These are phyloP conservation scores for Macroventuria anomochaeta DNA, from an alignment of 2,329 filamentous ascomycete species.

Conservation along the genomic window DNA sequence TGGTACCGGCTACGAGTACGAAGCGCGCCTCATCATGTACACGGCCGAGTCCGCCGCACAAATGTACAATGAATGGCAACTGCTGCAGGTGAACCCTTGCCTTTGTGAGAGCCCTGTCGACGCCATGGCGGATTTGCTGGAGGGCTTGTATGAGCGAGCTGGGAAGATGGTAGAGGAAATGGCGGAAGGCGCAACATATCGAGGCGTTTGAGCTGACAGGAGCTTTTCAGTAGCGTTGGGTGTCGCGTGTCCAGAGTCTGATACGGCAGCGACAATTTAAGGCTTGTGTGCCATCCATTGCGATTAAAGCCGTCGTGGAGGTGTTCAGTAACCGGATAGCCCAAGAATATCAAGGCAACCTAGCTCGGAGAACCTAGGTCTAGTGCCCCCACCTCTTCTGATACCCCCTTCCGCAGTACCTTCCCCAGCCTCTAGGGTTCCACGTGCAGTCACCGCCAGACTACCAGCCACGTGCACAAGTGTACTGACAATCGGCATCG, in stretches of 20 bases:
- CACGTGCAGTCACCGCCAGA: conserved; percentile 35
- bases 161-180: background rate
- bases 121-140: conserved; percentile 2
- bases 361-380: conserved; percentile 26
- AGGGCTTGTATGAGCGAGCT: background rate
- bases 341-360: conserved; percentile 37
- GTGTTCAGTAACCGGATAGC: conserved; percentile 15
- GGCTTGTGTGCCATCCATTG: background rate
- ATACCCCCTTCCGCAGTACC: background rate
- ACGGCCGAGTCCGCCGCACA: background rate
- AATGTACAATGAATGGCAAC: background rate
- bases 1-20: background rate
- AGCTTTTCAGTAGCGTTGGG: background rate
- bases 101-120: conserved; percentile 1
- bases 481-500: conserved; percentile 29
- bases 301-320: background rate
- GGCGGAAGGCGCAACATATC: no score
- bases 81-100: background rate
- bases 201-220: background rate
- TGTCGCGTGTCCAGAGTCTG: no score
- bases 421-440: conserved; percentile 14
- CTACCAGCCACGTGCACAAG: conserved; percentile 35
- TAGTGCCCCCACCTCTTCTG: conserved; percentile 19
- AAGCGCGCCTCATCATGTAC: background rate
- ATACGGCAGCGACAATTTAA: background rate